Conservation (phyloP, 2,329 filamentous ascomycete genomes). For the Neofusicoccum parvum region DNA sequence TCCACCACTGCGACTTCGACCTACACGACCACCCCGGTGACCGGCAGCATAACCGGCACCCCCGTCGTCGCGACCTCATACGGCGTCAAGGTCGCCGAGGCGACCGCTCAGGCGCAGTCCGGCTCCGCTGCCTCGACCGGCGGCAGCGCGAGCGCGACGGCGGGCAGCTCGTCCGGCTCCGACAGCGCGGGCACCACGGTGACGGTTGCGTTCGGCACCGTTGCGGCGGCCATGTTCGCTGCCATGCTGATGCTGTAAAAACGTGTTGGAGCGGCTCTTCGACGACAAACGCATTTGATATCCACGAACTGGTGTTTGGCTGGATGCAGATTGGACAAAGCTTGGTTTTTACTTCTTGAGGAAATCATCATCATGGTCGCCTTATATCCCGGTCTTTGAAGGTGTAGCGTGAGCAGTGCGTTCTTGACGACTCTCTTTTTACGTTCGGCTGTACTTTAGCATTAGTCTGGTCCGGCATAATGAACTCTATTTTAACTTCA, state of each 20-base stretch:
- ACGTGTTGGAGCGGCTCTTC: not conserved
- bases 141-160: not conserved
- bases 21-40: conserved; percentile 33
- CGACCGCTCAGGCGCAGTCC: conserved; percentile 18
- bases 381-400: conserved; percentile 18
- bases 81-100: conserved; percentile 38
- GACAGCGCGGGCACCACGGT: not conserved
- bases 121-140: conserved; percentile 9
- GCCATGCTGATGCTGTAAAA: conserved; percentile 16
- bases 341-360: not conserved
- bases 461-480: not conserved
- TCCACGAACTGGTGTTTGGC: conserved; percentile 14
- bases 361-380: not conserved
- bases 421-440: conserved; percentile 15
- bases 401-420: conserved; percentile 6
- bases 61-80: conserved; percentile 27
- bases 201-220: conserved; percentile 18
- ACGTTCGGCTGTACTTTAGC: conserved; percentile 3
- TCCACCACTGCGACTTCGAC: conserved; percentile 36
- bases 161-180: not conserved
- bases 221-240: conserved; percentile 5
- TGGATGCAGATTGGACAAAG: conserved; percentile 9
- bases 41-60: conserved; percentile 23
- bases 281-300: conserved; percentile 1
- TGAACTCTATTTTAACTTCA: conserved; percentile 3